Base-by-base conservation (phyloP, 2,329 filamentous ascomycete species). In the Sphaerostilbella broomeana region DNA sequence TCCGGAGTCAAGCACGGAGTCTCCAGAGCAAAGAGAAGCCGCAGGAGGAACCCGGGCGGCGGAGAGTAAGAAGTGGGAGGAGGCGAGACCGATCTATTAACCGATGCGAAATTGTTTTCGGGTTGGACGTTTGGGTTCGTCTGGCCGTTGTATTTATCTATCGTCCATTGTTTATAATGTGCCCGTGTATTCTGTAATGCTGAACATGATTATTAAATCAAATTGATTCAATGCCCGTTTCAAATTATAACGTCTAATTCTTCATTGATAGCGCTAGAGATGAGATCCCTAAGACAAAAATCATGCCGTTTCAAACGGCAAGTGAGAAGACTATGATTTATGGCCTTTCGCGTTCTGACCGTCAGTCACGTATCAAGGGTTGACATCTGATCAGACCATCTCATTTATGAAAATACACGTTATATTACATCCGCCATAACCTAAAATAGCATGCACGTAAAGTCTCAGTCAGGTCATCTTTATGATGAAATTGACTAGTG, bases 41-140 rank as follows among this genome's bases (percentile, higher is more conserved):
- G 38, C 43, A 10, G 55, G 60, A 35, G 39, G 48, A 24, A 63
- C 56, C 41, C 65, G 16, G 15, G 16, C 42, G 2, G 46, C 42
- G 21, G 38, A 28, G 3, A 57, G 30, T 49, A 47, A 44, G 39
- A 67, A 62, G 45, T 69, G 65, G 65, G 59, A 66, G 32, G 63
- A 69, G 47, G 43, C 60, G 20, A 55, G 64, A 40, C 65, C 64
- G 13, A 60, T 67, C 34, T 69, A 67, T 8, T 37, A 38, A 20
- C 39, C 16, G 13, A 15, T 34, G 7, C n/a, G 27, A 15, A 16
- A 15, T 16, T 12, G 20, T 19, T 29, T 28, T 32, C 18, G 18
- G 27, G 34, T 33, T 8, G 34, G 39, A 36, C 29, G 8, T 12
- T 15, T 10, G 22, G 19, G 26, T 20, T 22, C 21, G 27, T 42